Base-by-base conservation (phyloP, 2,329 filamentous ascomycete species). In the Aphanocladium album region DNA sequence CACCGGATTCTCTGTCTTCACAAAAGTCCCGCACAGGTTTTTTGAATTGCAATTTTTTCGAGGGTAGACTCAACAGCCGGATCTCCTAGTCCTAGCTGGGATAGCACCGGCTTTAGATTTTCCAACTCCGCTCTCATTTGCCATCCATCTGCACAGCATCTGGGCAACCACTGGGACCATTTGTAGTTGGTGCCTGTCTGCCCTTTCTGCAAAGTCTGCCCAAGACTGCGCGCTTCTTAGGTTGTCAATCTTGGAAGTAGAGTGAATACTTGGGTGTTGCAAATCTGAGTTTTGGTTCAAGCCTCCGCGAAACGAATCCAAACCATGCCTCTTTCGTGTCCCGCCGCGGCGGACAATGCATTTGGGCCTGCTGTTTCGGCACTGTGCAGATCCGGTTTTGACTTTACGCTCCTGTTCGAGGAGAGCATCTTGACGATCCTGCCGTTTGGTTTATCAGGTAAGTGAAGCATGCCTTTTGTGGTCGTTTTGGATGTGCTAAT, bases 381-480 rank as follows among this genome's bases (percentile, higher is more conserved):
- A 23, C 21, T 5, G 14, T 47, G 45, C 14, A 19, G 45, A 17
- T 21, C 11, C 11, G 46, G 46, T 17, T 30, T 50, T 30, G 68
- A 70, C 59, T 70, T 70, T 57, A 69, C 68, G 12, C 64, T 70
- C 3, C 62, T 70, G 3, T 70, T 70, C 54, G 67, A 70, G 53
- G 30, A 30, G 30, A 30, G 30, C 30, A 30, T 30, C 27, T 60
- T 70, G 19, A 65, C 63, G 11, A 37, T 68, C 37, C 57, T 64
- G 23, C 65, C 66, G 16, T 51, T 66, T 37, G 60, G 59, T 9
- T 33, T 66, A n/a, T 55, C 66, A 11, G 27, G 66, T 67, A 50
- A 21, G 57, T 62, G 11, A 9, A 23, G 6, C 3, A 17, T 19
- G 12, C 4, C 17, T 12, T 19, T 5, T 47, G n/a, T 6, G 5